phyloP scores from a whole-genome alignment of 2,329 filamentous ascomycete species.

The Paracorniculantispora psalliotae region DNA sequence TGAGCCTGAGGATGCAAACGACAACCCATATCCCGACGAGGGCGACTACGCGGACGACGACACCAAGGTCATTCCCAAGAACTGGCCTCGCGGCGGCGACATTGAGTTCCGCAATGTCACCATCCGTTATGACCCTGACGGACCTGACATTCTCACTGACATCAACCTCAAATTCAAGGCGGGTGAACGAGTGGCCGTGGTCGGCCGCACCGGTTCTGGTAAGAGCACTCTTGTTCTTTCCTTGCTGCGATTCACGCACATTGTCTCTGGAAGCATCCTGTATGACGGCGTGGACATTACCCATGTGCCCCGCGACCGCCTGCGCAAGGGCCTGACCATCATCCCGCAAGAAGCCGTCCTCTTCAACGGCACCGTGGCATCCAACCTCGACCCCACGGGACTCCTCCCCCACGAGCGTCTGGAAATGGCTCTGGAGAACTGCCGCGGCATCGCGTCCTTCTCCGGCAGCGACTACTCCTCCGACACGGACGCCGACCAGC shows the following conservation, averaged over 20 bases:
- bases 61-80: conserved; percentile 32
- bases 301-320: conserved; percentile 43
- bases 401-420: conserved; percentile 50
- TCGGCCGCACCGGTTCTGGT: conserved; percentile 76
- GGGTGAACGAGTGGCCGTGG: conserved; percentile 72
- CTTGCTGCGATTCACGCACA: conserved; percentile 48
- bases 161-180: conserved; percentile 51
- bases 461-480: conserved; percentile 34
- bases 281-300: conserved; percentile 54
- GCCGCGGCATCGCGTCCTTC: conserved; percentile 54
- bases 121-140: conserved; percentile 41
- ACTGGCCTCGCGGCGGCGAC: conserved; percentile 43
- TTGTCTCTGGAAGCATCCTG: conserved; percentile 46
- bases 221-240: conserved; percentile 67
- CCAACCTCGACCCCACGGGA: conserved; percentile 61
- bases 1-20: conserved; percentile 40
- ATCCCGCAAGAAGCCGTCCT: conserved; percentile 57
- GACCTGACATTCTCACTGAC: conserved; percentile 45
- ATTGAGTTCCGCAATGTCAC: conserved; percentile 48
- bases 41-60: conserved; percentile 37
- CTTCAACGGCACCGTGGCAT: conserved; percentile 48
- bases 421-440: conserved; percentile 55
- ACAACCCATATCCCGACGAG: conserved; percentile 34
- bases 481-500: conserved; percentile 19
- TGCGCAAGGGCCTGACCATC: conserved; percentile 51